Conservation (phyloP, 2,329 filamentous ascomycete species). For the Pseudopyrenochaeta lycopersici region DNA sequence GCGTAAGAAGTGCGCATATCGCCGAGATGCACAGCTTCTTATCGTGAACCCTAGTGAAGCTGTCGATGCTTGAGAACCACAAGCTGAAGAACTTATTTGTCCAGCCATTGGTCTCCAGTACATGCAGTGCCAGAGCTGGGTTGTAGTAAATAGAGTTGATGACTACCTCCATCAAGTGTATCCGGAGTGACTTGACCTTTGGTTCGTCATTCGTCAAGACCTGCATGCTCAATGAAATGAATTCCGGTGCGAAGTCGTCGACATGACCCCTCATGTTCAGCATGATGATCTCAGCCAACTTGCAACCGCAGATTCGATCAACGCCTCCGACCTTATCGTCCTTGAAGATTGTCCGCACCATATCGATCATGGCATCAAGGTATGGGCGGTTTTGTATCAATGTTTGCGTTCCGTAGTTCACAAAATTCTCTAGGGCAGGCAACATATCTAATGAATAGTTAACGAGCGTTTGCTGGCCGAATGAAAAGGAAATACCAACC, state of each 20-base stretch:
- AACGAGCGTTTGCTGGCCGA: slow-evolving; percentile 4
- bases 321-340: slow-evolving; percentile 93
- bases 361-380: slow-evolving; percentile 86
- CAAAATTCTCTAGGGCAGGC: slow-evolving; percentile 96
- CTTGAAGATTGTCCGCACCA: slow-evolving; percentile 94
- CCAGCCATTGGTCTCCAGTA: slow-evolving; percentile 91
- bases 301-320: slow-evolving; percentile 96
- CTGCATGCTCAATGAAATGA: slow-evolving; percentile 88
- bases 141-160: slow-evolving; percentile 99
- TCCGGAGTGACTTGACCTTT: slow-evolving; percentile 91
- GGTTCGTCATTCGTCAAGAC: slow-evolving; percentile 78
- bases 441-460: slow-evolving; percentile 76
- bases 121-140: slow-evolving; percentile 80
- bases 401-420: slow-evolving; percentile 86
- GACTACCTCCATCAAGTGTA: slow-evolving; percentile 98
- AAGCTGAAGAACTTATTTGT: slow-evolving; percentile 99
- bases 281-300: slow-evolving; percentile 97
- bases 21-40: slow-evolving; percentile 98
- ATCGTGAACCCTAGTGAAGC: slow-evolving; percentile 93
- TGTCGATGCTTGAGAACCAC: slow-evolving; percentile 97
- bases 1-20: slow-evolving; percentile 83
- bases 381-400: slow-evolving; percentile 86
- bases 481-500: slow-evolving; percentile 36
- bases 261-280: slow-evolving; percentile 88
- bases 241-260: slow-evolving; percentile 87